phyloP scores from a whole-genome alignment of 345 rosid genomes.

The Gossypium stocksii region DNA sequence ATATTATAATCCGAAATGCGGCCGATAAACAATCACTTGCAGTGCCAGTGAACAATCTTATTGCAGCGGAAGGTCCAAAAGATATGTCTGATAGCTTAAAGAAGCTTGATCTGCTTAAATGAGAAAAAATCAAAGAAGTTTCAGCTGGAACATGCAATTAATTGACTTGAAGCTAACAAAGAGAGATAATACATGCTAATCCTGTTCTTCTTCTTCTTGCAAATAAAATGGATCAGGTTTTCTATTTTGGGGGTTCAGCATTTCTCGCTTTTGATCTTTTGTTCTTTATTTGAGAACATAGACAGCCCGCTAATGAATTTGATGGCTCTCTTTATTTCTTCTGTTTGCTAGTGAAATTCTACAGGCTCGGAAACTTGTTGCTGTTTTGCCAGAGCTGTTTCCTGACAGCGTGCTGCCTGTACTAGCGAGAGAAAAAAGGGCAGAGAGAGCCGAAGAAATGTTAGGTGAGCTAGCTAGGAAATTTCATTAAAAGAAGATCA shows the following conservation, averaged over 20 bases:
- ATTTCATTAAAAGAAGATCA: slow-evolving; percentile 54
- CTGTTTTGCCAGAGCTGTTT: slow-evolving; percentile 54
- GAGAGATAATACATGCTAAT: slow-evolving; percentile 73
- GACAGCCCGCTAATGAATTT: background rate
- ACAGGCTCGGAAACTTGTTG: slow-evolving; percentile 88
- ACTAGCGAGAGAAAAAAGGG: slow-evolving; percentile 83
- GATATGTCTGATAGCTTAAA: slow-evolving; percentile 72
- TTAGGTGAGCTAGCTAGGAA: slow-evolving; percentile 63
- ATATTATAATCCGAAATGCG: slow-evolving; percentile 54
- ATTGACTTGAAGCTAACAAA: slow-evolving; percentile 65
- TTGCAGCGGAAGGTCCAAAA: slow-evolving; percentile 72
- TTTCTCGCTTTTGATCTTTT: slow-evolving; percentile 8
- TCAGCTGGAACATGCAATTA: slow-evolving; percentile 59
- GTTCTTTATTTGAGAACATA: background rate
- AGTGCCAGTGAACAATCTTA: slow-evolving; percentile 77
- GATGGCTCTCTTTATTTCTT: background rate
- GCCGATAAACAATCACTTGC: slow-evolving; percentile 83
- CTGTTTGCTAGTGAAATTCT: slow-evolving; percentile 18
- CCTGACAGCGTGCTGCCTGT: slow-evolving; percentile 58
- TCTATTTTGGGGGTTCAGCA: slow-evolving; percentile 8
- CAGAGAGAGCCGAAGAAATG: slow-evolving; percentile 76
- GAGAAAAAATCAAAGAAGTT: slow-evolving; percentile 54
- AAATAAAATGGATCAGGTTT: slow-evolving; percentile 91
- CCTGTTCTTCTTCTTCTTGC: slow-evolving; percentile 83
- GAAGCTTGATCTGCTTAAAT: slow-evolving; percentile 75